These are phyloP conservation scores for Globisporangium paddicum DNA, from an alignment of 352 stramenopile species.

Conservation along the genomic window DNA sequence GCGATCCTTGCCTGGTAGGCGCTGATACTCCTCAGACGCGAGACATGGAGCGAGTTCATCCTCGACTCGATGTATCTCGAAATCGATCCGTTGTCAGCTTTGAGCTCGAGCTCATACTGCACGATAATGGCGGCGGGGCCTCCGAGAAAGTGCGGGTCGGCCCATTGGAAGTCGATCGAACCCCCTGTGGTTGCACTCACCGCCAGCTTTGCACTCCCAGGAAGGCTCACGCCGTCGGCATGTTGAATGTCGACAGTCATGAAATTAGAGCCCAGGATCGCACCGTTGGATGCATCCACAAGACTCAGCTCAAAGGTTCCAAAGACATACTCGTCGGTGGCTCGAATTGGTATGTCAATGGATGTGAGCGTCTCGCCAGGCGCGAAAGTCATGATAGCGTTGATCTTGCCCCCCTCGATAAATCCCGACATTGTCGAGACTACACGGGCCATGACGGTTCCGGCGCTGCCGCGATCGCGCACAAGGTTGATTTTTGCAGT, in stretches of 20 bases:
- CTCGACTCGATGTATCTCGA: neutral
- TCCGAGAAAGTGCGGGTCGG: constrained; percentile 21
- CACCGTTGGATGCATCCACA: constrained; percentile 22
- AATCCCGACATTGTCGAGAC: constrained; percentile 28
- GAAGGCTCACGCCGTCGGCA: constrained; percentile 34
- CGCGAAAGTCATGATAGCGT: constrained; percentile 24
- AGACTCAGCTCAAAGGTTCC: constrained; percentile 26
- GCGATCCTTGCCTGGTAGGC: constrained; percentile 24
- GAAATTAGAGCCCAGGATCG: constrained; percentile 4
- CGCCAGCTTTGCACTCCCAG: constrained; percentile 17
- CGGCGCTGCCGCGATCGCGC: constrained; percentile 7
- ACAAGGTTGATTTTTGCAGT: constrained; percentile 13
- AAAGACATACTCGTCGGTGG: constrained; percentile 25
- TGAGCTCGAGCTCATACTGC: constrained; percentile 17
- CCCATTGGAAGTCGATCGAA: constrained; percentile 22
- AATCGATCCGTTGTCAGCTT: neutral
- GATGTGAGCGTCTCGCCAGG: constrained; percentile 11
- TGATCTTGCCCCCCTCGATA: constrained; percentile 19
- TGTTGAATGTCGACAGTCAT: constrained; percentile 28
- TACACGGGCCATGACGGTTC: constrained; percentile 18
- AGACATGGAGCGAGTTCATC: constrained; percentile 1
- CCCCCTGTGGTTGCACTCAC: constrained; percentile 19
- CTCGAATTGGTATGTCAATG: constrained; percentile 20
- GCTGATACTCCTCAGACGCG: constrained; percentile 19
- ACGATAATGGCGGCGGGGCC: constrained; percentile 4